phyloP scores from a whole-genome alignment of 805 yeast species.

The Naumovozyma castellii region DNA sequence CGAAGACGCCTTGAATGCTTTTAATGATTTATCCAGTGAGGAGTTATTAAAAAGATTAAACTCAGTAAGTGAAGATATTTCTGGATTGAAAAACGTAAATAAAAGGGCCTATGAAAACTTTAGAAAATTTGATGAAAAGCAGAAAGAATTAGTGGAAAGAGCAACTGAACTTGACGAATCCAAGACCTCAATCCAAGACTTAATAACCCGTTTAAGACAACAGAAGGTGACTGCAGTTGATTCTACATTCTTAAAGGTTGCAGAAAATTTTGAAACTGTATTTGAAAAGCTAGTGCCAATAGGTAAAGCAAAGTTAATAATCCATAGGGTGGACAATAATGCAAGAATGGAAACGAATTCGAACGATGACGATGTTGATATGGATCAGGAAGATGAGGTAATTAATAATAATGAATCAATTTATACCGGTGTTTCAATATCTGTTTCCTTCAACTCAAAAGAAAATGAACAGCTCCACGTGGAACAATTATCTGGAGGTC shows the following conservation, averaged over 20 bases:
- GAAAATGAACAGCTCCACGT: conserved; percentile 77
- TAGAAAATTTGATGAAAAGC: conserved; percentile 59
- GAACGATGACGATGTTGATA: conserved; percentile 15
- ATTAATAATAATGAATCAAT: conserved; percentile 23
- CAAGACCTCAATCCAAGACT: conserved; percentile 57
- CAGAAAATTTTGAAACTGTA: conserved; percentile 60
- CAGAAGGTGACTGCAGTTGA: conserved; percentile 79
- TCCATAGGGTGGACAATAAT: conserved; percentile 34
- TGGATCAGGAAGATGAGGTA: conserved; percentile 13
- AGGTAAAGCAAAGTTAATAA: conserved; percentile 66
- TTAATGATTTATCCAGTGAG: conserved; percentile 39
- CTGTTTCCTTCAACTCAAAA: conserved; percentile 82
- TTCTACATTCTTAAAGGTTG: conserved; percentile 66
- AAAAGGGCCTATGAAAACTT: conserved; percentile 85
- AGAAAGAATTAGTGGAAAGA: conserved; percentile 55
- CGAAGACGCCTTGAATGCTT: conserved; percentile 62
- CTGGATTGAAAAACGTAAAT: conserved; percentile 67
- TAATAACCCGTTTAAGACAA: conserved; percentile 59
- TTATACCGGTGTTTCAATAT: conserved; percentile 73
- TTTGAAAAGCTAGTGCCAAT: conserved; percentile 77
- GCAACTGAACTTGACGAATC: conserved; percentile 62
- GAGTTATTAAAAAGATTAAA: conserved; percentile 46
- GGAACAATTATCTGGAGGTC: conserved; percentile 94
- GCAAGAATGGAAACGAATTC: conserved; percentile 12
- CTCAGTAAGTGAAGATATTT: conserved; percentile 45